Percentiles rank a stretch among this genome's conserved stretches.
Conservation (phyloP, 805 yeast species). For the Candida nanaspora region DNA sequence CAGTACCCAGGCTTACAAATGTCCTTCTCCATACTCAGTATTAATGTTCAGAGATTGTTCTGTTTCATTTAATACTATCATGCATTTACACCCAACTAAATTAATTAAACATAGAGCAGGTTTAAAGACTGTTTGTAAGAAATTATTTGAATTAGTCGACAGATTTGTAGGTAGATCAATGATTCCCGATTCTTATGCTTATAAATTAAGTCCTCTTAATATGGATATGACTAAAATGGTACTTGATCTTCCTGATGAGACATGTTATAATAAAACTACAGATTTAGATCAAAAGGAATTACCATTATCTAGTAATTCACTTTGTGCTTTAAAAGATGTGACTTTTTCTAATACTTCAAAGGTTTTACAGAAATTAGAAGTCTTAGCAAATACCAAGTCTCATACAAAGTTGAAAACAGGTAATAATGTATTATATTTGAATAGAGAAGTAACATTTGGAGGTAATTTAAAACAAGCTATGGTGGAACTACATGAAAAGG, state of each 20-base stretch:
- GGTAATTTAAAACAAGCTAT: too few species aligned
- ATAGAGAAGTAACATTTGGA: neutral
- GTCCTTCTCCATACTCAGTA: neutral
- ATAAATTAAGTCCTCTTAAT: neutral
- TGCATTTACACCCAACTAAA: neutral
- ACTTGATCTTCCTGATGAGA: neutral
- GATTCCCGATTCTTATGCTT: too few species aligned
- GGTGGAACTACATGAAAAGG: neutral
- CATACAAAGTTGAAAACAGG: neutral
- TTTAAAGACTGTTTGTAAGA: neutral
- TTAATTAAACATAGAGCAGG: neutral
- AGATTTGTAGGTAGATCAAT: neutral
- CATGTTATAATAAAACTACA: neutral
- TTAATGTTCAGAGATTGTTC: conserved; percentile 1
- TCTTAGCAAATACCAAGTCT: neutral
- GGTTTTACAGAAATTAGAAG: neutral
- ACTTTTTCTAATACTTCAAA: neutral
- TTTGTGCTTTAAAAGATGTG: neutral
- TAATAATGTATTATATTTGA: neutral
- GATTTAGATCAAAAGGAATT: neutral
- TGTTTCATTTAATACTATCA: neutral
- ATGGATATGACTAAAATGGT: neutral
- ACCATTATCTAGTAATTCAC: neutral
- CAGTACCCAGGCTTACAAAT: neutral
- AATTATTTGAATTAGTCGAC: neutral